phyloP scores from a whole-genome alignment of 495 filamentous ascomycete species.

The Oidiodendron maius region DNA sequence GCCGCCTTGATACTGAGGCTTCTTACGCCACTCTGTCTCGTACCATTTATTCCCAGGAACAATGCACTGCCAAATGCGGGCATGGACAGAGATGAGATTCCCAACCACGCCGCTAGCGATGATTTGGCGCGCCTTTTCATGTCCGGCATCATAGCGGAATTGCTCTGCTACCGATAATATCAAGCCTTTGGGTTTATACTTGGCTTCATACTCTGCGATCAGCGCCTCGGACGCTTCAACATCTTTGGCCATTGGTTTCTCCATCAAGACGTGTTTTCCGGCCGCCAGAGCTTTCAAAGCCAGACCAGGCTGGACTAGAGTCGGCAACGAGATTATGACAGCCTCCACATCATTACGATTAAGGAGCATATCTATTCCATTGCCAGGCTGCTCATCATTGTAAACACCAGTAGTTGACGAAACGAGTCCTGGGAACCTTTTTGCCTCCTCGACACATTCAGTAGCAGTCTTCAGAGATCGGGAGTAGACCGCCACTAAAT shows the following conservation, averaged over 20 bases:
- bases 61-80: background rate
- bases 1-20: conserved; percentile 63
- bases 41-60: conserved; percentile 34
- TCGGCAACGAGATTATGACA: background rate
- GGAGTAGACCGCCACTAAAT: background rate
- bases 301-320: conserved; percentile 41
- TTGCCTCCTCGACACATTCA: background rate
- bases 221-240: conserved; percentile 52
- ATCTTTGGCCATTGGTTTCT: conserved; percentile 72
- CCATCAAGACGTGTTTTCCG: conserved; percentile 69
- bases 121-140: background rate
- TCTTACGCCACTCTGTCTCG: conserved; percentile 66
- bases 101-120: background rate
- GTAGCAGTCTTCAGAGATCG: background rate
- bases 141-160: conserved; percentile 46
- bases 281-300: conserved; percentile 53
- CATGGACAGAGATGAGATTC: background rate
- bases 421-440: background rate
- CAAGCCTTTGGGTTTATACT: conserved; percentile 15
- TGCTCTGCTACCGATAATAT: conserved; percentile 66
- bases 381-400: background rate
- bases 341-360: background rate
- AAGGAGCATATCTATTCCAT: background rate
- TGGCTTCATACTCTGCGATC: conserved; percentile 50
- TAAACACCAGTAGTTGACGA: background rate